phyloP scores from a whole-genome alignment of 73 alveolate genomes.

The Blepharisma japonicum region DNA sequence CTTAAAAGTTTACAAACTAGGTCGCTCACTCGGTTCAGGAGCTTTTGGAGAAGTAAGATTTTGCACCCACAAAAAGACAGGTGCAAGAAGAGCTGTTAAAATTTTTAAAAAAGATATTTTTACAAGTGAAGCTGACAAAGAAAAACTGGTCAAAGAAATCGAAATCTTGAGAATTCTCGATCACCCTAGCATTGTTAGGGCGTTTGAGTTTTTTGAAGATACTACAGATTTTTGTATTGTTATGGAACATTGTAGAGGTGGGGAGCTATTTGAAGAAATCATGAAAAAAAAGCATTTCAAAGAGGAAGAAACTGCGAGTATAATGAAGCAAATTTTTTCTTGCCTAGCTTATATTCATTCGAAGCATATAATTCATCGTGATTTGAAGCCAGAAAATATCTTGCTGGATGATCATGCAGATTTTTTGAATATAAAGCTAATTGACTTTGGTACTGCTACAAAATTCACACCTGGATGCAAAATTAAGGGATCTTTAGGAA shows the following conservation, averaged over 20 bases:
- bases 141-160: conserved; percentile 29
- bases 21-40: conserved; percentile 42
- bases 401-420: conserved; percentile 50
- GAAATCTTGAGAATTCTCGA: conserved; percentile 29
- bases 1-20: conserved; percentile 40
- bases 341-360: conserved; percentile 43
- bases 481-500: conserved; percentile 46
- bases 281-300: conserved; percentile 6
- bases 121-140: neutral
- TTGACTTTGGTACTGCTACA: conserved; percentile 29
- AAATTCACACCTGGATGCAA: conserved; percentile 1
- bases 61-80: conserved; percentile 38
- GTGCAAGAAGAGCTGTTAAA: conserved; percentile 42
- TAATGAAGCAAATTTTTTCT: conserved; percentile 30
- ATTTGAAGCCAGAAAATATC: conserved; percentile 57
- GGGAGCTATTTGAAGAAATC: conserved; percentile 34
- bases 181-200: conserved; percentile 36
- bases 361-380: conserved; percentile 50
- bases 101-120: conserved; percentile 33
- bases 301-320: conserved; percentile 31
- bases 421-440: conserved; percentile 37
- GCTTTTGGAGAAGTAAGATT: conserved; percentile 48
- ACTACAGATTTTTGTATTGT: conserved; percentile 31
- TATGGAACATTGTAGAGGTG: conserved; percentile 36
- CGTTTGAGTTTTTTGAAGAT: conserved; percentile 36